Percentiles rank a stretch among this genome's conserved stretches.
Conservation (phyloP, 1,139 yeast genomes). For the Tardiomyces blankii region DNA sequence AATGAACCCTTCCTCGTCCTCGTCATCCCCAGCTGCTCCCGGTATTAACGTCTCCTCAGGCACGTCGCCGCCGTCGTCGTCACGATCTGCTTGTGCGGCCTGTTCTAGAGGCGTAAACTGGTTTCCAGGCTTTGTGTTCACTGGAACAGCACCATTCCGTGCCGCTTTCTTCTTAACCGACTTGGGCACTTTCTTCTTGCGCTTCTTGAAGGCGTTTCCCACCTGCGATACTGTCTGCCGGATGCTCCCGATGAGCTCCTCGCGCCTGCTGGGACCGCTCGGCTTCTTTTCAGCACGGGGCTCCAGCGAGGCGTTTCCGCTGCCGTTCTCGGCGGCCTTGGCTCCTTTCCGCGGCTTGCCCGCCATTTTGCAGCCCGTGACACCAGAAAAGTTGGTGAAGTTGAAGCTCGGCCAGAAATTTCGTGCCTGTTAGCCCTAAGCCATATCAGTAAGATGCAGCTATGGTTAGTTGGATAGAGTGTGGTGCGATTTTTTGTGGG, state of each 20-base stretch:
- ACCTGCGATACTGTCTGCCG: not conserved
- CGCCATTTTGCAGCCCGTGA: not conserved
- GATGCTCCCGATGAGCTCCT: not conserved
- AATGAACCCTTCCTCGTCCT: conserved; percentile 28
- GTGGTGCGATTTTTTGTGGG: no score
- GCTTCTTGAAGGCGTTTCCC: not conserved
- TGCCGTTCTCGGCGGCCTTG: not conserved
- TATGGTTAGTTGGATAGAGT: not conserved
- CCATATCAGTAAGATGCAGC: not conserved
- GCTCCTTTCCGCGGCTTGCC: not conserved
- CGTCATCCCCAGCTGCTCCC: not conserved
- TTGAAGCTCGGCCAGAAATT: not conserved
- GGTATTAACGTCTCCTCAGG: no score
- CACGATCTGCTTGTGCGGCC: conserved; percentile 3
- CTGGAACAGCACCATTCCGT: not conserved
- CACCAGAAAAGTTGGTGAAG: not conserved
- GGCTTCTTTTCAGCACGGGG: no score
- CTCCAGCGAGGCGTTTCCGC: not conserved
- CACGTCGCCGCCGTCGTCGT: conserved; percentile 17
- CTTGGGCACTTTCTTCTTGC: not conserved
- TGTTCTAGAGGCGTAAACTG: not conserved
- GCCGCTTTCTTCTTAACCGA: not conserved
- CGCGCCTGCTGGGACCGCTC: not conserved
- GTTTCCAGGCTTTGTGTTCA: not conserved
- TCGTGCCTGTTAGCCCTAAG: not conserved